These are phyloP conservation scores for Aspergillus arachidicola DNA, from an alignment of 2,329 filamentous ascomycete genomes.

Conservation along the genomic window DNA sequence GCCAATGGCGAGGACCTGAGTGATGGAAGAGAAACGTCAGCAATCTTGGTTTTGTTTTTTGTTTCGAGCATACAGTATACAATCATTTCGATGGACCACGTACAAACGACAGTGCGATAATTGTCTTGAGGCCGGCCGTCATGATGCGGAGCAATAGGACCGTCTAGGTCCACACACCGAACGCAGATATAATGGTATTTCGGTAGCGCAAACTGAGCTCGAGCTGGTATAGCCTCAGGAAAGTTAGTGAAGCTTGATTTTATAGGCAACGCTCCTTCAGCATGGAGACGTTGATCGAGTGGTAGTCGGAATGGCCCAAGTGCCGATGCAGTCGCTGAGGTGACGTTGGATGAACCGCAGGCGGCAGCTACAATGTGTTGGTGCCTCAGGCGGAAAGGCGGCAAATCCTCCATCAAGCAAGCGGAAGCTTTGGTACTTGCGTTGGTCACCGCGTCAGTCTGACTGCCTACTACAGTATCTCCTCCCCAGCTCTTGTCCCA, in stretches of 20 bases:
- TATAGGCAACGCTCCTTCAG: conserved; percentile 7
- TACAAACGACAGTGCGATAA: conserved; percentile 97
- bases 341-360: conserved; percentile 30
- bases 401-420: conserved; percentile 13
- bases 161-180: conserved; percentile 19
- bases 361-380: conserved; percentile 16
- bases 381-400: conserved; percentile 22
- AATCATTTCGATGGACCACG: conserved; percentile 27
- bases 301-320: not conserved
- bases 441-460: conserved; percentile 36
- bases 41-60: not conserved
- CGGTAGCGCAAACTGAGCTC: conserved; percentile 8
- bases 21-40: conserved; percentile 4
- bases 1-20: conserved; percentile 86
- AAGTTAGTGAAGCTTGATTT: not conserved
- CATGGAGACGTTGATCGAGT: conserved; percentile 10
- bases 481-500: conserved; percentile 4
- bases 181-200: conserved; percentile 5
- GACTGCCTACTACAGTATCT: conserved; percentile 31
- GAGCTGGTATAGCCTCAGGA: conserved; percentile 1
- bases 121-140: conserved; percentile 94
- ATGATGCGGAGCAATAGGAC: conserved; percentile 40
- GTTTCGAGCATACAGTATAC: not conserved
- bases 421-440: conserved; percentile 14
- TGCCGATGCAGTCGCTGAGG: conserved; percentile 16